Evolutionary conservation across 2,329 filamentous ascomycete species (phyloP), one percentile per base, ranked within the genome.

Genomic region (Hymenoscyphus linearis): DNA sequence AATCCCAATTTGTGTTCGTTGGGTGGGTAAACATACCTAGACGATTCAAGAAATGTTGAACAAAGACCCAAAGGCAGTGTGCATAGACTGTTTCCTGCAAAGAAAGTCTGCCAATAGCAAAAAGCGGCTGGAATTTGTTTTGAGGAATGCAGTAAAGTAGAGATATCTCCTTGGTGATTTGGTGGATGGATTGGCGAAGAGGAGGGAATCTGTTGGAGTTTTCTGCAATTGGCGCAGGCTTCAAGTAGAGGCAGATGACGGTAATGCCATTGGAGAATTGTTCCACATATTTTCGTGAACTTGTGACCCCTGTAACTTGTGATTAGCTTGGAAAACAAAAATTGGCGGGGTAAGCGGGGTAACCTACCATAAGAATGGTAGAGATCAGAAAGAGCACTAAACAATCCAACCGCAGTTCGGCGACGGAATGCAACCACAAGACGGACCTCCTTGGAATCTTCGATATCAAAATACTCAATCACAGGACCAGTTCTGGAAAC

Each of bases 211-310:
- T 78, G 31, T 79, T 78, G 60, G 82, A 80, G 50, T 82, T 76
- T 58, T 84, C 81, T 50, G 82, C 76, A 66, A 82, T 83, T 55
- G 80, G 74, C 18, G 89, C 82, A 25, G 91, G 92, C 67, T 89
- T 88, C 63, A 99, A 83, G 76, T 99, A 99, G 65, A 97, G 85
- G 69, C 92, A 97, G 83, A 98, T 96, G 76, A 98, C 89, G 14
- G 91, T 96, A 74, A 97, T 96, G 64, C 95, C 95, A 76, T 99
- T 99, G 72, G 93, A 95, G 81, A 99, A 99, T 78, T 98, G 95
- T 78, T 99, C 91, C 55, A 99, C 90, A 73, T 99, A 99, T 79
- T 99, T 99, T 69, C 95, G 85, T 31, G 95, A 95, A 72, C 91
- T 96, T 2, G 95, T 99, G 64, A 98, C 84, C 47, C 93, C 93